phyloP scores from a whole-genome alignment of 169 alveolate genomes.

The Pseudocohnilembus persalinus region DNA sequence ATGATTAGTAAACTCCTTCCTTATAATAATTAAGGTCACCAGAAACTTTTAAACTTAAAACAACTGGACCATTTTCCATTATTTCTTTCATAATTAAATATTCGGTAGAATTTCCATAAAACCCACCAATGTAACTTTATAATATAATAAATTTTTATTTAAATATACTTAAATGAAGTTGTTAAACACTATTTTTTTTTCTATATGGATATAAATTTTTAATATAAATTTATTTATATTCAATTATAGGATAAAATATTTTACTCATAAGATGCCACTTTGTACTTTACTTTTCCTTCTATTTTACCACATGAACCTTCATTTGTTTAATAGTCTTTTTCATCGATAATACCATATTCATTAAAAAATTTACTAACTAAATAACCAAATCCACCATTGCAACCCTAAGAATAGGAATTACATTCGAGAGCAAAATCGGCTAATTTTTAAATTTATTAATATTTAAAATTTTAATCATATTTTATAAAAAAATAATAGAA shows the following conservation, averaged over 20 bases:
- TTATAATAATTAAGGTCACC: conserved; percentile 59
- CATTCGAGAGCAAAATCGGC: conserved; percentile 53
- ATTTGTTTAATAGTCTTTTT: conserved; percentile 20
- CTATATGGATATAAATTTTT: too few species aligned
- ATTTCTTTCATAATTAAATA: conserved; percentile 54
- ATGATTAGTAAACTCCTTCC: conserved; percentile 44
- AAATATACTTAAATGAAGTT: too few species aligned
- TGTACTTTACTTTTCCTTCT: not conserved
- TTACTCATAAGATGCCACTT: conserved; percentile 25
- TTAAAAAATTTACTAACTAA: conserved; percentile 51
- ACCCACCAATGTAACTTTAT: conserved; percentile 58
- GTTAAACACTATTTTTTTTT: too few species aligned
- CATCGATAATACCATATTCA: conserved; percentile 22
- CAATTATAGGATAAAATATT: not conserved
- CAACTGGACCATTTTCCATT: conserved; percentile 60
- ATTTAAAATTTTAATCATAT: too few species aligned
- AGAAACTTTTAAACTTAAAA: conserved; percentile 49
- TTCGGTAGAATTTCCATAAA: conserved; percentile 50
- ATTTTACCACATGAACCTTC: not conserved
- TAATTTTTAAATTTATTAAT: not conserved
- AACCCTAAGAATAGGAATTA: conserved; percentile 62
- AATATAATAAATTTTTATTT: too few species aligned
- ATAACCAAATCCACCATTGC: conserved; percentile 64
- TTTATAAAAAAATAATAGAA: not conserved
- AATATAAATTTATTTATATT: not conserved